Conservation (phyloP, 495 filamentous ascomycete genomes). For the Tuber umbilicatum region DNA sequence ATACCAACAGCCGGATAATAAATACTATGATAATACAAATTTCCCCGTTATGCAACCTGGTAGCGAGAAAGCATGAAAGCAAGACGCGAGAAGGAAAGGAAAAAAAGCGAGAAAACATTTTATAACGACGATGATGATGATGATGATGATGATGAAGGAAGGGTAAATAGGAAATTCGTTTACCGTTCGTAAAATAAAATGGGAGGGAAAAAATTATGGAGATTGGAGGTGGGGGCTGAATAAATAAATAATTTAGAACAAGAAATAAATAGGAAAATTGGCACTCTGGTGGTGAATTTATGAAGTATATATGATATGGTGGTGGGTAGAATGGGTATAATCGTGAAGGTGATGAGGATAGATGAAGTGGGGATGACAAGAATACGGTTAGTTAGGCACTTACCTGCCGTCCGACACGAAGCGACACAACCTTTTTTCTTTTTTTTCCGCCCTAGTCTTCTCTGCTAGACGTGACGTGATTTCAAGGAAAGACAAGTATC, state of each 20-base stretch:
- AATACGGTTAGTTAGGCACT: neutral
- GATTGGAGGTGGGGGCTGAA: neutral
- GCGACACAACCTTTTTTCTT: neutral
- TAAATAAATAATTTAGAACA: neutral
- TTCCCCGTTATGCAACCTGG: conserved; percentile 18
- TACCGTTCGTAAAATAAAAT: neutral
- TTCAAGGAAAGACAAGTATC: neutral
- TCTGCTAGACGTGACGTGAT: neutral
- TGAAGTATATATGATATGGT: neutral
- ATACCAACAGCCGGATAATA: conserved; percentile 21
- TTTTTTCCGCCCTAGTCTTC: neutral
- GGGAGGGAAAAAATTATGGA: neutral
- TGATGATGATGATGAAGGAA: neutral
- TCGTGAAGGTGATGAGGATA: neutral
- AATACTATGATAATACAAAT: conserved; percentile 4
- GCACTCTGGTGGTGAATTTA: neutral
- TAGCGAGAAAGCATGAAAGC: conserved; percentile 25
- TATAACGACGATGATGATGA: neutral
- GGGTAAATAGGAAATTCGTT: neutral
- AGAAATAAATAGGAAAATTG: neutral
- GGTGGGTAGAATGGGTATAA: neutral
- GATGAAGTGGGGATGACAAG: neutral
- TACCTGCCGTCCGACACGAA: neutral
- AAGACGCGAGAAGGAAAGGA: conserved; percentile 15
- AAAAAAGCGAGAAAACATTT: conserved; percentile 11